Conservation (phyloP, 495 filamentous ascomycete species). For the Coniosporium apollinis region DNA sequence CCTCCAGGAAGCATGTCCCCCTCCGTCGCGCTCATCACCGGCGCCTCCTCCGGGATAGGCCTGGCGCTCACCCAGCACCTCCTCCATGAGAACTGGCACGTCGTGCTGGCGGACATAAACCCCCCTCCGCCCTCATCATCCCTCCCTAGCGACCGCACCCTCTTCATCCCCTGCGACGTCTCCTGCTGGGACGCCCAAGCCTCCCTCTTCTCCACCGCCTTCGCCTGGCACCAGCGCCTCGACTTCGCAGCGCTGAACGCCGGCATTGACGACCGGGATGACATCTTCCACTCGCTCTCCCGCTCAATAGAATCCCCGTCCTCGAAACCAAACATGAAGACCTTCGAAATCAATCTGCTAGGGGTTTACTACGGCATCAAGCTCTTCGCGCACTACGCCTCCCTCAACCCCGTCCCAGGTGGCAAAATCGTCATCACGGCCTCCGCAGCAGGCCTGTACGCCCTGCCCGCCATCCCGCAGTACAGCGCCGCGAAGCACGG, state of each 20-base stretch:
- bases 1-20: constrained; percentile 1
- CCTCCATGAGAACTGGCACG: constrained; percentile 15
- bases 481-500: constrained; percentile 23
- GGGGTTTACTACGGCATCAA: constrained; percentile 28
- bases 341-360: constrained; percentile 27
- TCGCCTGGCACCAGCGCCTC: constrained; percentile 21
- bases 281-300: constrained; percentile 17
- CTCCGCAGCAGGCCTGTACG: constrained; percentile 18
- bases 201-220: constrained; percentile 23
- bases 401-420: constrained; percentile 6
- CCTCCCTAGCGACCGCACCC: constrained; percentile 9
- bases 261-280: constrained; percentile 28
- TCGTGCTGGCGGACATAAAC: constrained; percentile 29
- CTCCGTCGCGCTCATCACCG: constrained; percentile 23
- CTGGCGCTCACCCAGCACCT: constrained; percentile 28
- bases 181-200: constrained; percentile 24
- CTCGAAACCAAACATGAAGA: constrained; percentile 22
- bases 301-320: constrained; percentile 16
- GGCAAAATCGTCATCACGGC: constrained; percentile 17
- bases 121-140: constrained; percentile 10
- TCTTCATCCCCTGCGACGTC: constrained; percentile 23
- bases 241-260: constrained; percentile 31
- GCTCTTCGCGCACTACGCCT: constrained; percentile 28
- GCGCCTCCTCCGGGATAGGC: constrained; percentile 29
- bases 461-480: constrained; percentile 18